These are phyloP conservation scores for Lodderomyces parapsilosis DNA, from an alignment of 1,139 yeast genomes.

Conservation along the genomic window DNA sequence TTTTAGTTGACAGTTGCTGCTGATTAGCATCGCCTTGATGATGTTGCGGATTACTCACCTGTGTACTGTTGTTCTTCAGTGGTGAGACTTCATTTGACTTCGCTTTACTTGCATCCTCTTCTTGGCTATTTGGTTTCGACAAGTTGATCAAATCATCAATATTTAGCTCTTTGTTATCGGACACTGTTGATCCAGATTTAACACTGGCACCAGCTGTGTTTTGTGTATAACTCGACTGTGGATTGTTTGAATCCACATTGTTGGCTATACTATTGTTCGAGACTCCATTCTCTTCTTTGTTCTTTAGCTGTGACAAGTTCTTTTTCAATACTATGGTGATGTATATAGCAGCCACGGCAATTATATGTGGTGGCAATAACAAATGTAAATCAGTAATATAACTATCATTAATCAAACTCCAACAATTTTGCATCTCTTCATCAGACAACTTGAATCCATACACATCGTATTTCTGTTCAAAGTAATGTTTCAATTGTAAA, in stretches of 20 bases:
- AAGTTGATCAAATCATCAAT: constrained; percentile 41
- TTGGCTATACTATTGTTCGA: constrained; percentile 3
- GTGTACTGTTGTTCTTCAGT: not conserved
- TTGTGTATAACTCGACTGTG: not conserved
- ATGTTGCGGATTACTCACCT: not conserved
- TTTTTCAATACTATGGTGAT: constrained; percentile 62
- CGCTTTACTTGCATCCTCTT: not conserved
- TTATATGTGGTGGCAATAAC: constrained; percentile 85
- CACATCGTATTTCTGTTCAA: constrained; percentile 23
- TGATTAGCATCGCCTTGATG: not conserved
- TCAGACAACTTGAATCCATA: constrained; percentile 46
- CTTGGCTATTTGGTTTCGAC: constrained; percentile 14
- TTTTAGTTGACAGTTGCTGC: constrained; percentile 2
- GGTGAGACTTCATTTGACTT: not conserved
- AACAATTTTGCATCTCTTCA: constrained; percentile 79
- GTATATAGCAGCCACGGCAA: constrained; percentile 80
- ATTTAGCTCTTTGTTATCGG: constrained; percentile 22
- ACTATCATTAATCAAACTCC: constrained; percentile 90
- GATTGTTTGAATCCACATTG: not conserved
- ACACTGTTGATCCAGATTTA: not conserved
- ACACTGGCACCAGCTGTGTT: not conserved
- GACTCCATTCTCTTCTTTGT: constrained; percentile 12
- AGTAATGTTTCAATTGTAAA: constrained; percentile 54
- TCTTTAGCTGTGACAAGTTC: constrained; percentile 23
- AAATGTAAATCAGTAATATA: constrained; percentile 84